phyloP scores from a whole-genome alignment of 2,329 filamentous ascomycete genomes.

The Colletotrichum liaoningense region DNA sequence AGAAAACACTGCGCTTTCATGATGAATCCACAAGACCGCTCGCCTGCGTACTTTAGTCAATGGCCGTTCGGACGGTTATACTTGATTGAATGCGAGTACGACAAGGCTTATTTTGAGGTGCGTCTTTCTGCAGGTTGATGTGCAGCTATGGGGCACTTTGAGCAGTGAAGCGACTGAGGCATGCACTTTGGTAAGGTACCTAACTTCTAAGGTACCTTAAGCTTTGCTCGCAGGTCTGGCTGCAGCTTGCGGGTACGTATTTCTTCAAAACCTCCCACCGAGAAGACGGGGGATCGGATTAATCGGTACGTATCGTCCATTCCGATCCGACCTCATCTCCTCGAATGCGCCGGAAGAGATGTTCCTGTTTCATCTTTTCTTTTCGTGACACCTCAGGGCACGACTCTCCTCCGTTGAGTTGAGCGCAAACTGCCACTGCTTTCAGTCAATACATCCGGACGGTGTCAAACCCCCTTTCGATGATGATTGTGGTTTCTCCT shows the following conservation, averaged over 20 bases:
- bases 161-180: background rate
- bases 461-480: background rate
- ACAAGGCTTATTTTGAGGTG: background rate
- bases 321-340: background rate
- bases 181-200: too few species aligned
- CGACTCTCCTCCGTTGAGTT: background rate
- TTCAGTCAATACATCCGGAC: background rate
- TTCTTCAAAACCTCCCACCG: background rate
- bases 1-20: background rate
- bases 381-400: conserved; percentile 1
- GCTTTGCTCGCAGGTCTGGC: background rate
- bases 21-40: background rate
- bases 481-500: background rate
- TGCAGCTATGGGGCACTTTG: background rate
- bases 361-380: conserved; percentile 26
- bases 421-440: background rate
- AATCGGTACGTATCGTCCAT: background rate
- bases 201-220: too few species aligned
- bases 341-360: background rate
- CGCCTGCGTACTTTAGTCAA: background rate
- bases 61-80: background rate
- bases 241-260: background rate
- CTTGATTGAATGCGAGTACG: background rate
- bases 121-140: background rate
- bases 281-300: conserved; percentile 2